Evolutionary conservation across 1,284 basidiomycete genomes (phyloP), one percentile per base, ranked within the genome.

Genomic region (Cryptococcus hybrid): DNA sequence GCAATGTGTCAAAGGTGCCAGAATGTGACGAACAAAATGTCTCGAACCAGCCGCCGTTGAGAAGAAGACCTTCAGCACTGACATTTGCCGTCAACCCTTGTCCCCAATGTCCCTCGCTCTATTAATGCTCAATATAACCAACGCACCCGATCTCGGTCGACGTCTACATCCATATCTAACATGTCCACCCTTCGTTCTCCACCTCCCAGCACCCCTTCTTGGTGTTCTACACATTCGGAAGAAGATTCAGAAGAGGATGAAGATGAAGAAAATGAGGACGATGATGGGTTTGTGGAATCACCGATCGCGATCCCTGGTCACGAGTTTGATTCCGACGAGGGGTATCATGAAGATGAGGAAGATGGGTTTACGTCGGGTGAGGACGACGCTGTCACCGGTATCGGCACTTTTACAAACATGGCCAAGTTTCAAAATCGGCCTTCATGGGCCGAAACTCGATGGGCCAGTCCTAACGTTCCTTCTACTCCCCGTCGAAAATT

Each of bases 291-390:
- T 43, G 48, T 58, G 8, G 57, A 61, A 7, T 58, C 57, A 3
- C 60, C 60, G 13, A 47, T 61, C 15, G 56, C 60, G 24, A 61
- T 61, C n/a, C 60, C 60, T 12, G 60, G 60, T 12, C 57, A 57
- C 42, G 53, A 59, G 42, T 56, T 51, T 12, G 58, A 60, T 47
- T 56, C 55, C 11, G 60, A 64, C 46, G 52, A 60, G 34, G 63
- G 63, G 6, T 66, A 42, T 42, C 40, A 42, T 42, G 9, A 42
- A 42, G 64, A 66, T 34, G 57, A 58, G 39, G 64, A 67, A 54
- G 63, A 54, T 47, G 65, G 63, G 11, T 64, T 61, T 39, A 63
- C 65, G 6, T 60, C 63, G 5, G 65, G 63, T 18, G 65, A 63
- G 39, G 62, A 67, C 12, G 63, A 60, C 12, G 47, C 35, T 2